phyloP scores from a whole-genome alignment of 2,329 filamentous ascomycete genomes.

The Pseudofabraea citricarpa region DNA sequence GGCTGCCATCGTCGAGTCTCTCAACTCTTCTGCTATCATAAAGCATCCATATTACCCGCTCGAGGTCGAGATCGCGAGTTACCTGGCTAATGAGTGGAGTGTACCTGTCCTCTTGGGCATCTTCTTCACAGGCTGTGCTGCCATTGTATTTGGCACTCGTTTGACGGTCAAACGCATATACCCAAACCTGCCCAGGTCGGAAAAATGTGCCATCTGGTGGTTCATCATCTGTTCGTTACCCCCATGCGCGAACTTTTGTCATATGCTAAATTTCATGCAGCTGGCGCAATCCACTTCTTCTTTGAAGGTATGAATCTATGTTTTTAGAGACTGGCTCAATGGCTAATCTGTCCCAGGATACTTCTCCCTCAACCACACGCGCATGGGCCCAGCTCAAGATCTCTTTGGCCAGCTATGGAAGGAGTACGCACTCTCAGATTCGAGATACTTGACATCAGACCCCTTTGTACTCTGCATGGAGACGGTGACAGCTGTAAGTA shows the following conservation, averaged over 20 bases:
- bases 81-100: slow-evolving; percentile 60
- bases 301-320: slow-evolving; percentile 26
- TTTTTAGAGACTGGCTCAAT: too few relatives aligned
- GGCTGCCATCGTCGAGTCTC: slow-evolving; percentile 2
- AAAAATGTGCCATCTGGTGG: slow-evolving; percentile 64
- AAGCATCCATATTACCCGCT: slow-evolving; percentile 69
- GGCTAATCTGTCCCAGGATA: slow-evolving; percentile 30
- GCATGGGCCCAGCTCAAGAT: slow-evolving; percentile 35
- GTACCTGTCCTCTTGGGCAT: slow-evolving; percentile 52
- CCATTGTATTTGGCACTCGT: slow-evolving; percentile 54
- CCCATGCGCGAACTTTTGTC: slow-evolving; percentile 36
- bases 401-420: slow-evolving; percentile 53
- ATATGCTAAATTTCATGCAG: slow-evolving; percentile 12
- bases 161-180: slow-evolving; percentile 46
- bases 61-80: slow-evolving; percentile 55
- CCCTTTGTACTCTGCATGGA: slow-evolving; percentile 53
- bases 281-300: slow-evolving; percentile 27
- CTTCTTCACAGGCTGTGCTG: slow-evolving; percentile 52
- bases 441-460: slow-evolving; percentile 48
- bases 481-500: slow-evolving; percentile 40
- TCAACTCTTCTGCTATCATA: slow-evolving; percentile 18
- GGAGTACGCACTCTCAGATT: slow-evolving; percentile 53
- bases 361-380: slow-evolving; percentile 38
- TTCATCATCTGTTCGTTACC: slow-evolving; percentile 64
- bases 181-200: slow-evolving; percentile 45